These are phyloP conservation scores for Zygoascus biomembranicola DNA, from an alignment of 805 yeast species.

Conservation along the genomic window DNA sequence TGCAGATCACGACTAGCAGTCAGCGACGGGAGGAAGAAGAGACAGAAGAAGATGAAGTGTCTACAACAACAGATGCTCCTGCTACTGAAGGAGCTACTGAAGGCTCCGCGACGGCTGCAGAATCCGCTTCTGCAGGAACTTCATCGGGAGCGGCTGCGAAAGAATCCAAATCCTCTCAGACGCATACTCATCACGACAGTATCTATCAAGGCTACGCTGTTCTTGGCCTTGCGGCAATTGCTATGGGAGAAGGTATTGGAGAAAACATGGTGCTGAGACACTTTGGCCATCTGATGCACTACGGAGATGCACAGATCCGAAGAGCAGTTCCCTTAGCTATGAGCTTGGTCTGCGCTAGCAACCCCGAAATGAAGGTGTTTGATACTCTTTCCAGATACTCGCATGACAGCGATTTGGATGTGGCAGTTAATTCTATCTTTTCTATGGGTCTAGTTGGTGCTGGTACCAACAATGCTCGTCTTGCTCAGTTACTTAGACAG, in stretches of 20 bases:
- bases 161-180: not conserved
- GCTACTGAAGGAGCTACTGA: constrained; percentile 22
- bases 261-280: constrained; percentile 96
- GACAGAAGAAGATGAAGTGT: constrained; percentile 31
- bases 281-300: constrained; percentile 95
- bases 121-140: constrained; percentile 3
- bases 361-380: constrained; percentile 94
- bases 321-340: constrained; percentile 97
- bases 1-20: constrained; percentile 62
- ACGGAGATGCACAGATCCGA: constrained; percentile 84
- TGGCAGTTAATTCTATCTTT: constrained; percentile 89
- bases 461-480: constrained; percentile 96
- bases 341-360: constrained; percentile 88
- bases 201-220: constrained; percentile 82
- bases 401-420: constrained; percentile 90
- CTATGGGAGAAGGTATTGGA: constrained; percentile 97
- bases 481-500: constrained; percentile 92
- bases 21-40: constrained; percentile 53
- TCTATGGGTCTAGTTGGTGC: constrained; percentile 98
- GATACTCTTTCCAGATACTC: constrained; percentile 94
- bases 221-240: constrained; percentile 85
- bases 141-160: constrained; percentile 27
- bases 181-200: constrained; percentile 39
- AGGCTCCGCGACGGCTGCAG: constrained; percentile 22
- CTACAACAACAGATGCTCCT: constrained; percentile 19